phyloP scores from a whole-genome alignment of 2,329 filamentous ascomycete species.

The Trichoderma breve region DNA sequence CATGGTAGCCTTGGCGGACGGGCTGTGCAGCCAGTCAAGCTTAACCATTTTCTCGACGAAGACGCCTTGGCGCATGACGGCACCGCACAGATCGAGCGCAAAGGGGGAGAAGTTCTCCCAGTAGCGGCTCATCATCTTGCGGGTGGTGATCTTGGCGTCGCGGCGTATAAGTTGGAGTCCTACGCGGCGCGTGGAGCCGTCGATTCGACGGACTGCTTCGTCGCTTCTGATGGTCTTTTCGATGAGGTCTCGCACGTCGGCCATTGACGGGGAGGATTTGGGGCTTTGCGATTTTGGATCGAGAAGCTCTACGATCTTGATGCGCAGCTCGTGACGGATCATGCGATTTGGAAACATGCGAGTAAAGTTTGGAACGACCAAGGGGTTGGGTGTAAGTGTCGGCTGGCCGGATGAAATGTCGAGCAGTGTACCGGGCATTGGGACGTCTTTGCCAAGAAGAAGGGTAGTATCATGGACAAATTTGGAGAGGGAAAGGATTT shows the following conservation, averaged over 20 bases:
- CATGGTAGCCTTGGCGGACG: constrained; percentile 63
- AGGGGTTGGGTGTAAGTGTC: constrained; percentile 27
- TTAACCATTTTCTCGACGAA: constrained; percentile 73
- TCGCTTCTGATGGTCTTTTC: constrained; percentile 43
- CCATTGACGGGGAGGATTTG: constrained; percentile 40
- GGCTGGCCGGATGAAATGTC: constrained; percentile 52
- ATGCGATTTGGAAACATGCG: constrained; percentile 59
- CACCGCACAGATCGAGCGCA: constrained; percentile 62
- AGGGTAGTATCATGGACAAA: constrained; percentile 45
- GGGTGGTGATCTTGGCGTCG: constrained; percentile 45
- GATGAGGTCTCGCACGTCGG: constrained; percentile 50
- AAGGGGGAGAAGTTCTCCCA: constrained; percentile 66
- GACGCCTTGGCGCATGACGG: constrained; percentile 63
- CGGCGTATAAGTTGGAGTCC: constrained; percentile 25
- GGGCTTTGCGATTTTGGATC: constrained; percentile 18
- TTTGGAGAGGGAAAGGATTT: constrained; percentile 58
- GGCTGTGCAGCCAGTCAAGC: constrained; percentile 77
- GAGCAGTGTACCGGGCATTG: constrained; percentile 69
- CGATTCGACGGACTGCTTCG: constrained; percentile 40
- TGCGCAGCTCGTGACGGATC: constrained; percentile 46
- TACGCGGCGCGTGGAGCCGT: constrained; percentile 28
- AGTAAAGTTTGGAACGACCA: constrained; percentile 25
- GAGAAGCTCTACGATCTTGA: constrained; percentile 42
- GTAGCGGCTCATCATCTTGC: constrained; percentile 69
- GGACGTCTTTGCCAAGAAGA: constrained; percentile 28